Evolutionary conservation across 164 flowering plant genomes (phyloP), one percentile per base, ranked within the genome.

Genomic region (Macadamia tetraphylla): DNA sequence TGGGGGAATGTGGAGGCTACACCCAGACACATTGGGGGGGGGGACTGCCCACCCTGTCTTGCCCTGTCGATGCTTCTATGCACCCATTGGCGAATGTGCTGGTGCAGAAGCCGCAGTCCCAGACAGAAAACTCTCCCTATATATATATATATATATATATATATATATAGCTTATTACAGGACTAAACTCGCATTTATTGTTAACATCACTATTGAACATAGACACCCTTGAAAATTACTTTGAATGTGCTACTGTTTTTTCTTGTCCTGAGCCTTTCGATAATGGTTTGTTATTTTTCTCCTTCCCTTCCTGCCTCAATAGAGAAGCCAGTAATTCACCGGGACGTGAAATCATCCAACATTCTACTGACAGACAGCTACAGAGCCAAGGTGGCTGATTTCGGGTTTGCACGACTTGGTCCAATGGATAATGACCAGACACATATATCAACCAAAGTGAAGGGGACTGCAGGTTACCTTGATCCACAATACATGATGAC

Each of bases 401-500:
- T 94, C 75, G 99, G 99, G 61, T 94, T 94, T 78, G 99, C 99
- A 49, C 87, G 84, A 80, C 76, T 81, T 53, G 97, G 93, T 62
- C 86, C 94, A n/a, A 43, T 68, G 72, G 92, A 88, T 31, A 58
- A 75, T 31, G 96, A 90, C n/a, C 76, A 79, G 49, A 88, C 97
- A 18, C 96, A 92, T 75, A 83, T 94, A 52, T 79, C 87, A 43
- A 94, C 99, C 67, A 81, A 87, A 78, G 98, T 94, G 73, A 92
- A 89, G 80, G 99, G 99, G 64, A 94, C 99, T 18, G 88, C 88
- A 5, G 99, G 99, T 58, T 94, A 94, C 77, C 89, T 94, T 43
- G 99, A 94, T 66, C 99, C 99, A 0, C 98, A 94, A 72, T 94
- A 94, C 75, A 82, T 92, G 85, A 89, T 66, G 78, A 92, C 99